phyloP scores from a whole-genome alignment of 495 filamentous ascomycete species.

The Penicillium goetzii region DNA sequence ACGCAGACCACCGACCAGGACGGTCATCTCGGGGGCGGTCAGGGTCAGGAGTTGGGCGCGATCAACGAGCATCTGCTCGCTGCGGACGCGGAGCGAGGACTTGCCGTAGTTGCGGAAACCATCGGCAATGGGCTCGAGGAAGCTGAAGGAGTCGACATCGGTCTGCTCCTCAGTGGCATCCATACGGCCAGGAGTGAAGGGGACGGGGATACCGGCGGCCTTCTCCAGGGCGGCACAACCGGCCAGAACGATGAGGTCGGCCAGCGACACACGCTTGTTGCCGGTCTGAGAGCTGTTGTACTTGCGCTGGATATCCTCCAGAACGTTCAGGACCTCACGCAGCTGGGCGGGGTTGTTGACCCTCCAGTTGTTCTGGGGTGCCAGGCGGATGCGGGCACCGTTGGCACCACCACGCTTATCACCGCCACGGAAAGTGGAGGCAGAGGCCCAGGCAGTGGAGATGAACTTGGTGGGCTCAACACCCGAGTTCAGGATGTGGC shows the following conservation, averaged over 20 bases:
- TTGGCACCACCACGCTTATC: conserved; percentile 81
- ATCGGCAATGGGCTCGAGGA: conserved; percentile 65
- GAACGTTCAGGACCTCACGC: conserved; percentile 55
- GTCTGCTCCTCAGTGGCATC: conserved; percentile 67
- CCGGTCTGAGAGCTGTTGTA: conserved; percentile 57
- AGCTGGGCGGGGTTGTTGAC: conserved; percentile 68
- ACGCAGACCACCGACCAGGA: conserved; percentile 68
- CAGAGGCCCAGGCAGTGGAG: conserved; percentile 67
- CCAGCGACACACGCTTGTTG: conserved; percentile 70
- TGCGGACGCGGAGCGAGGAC: conserved; percentile 57
- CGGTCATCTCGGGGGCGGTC: conserved; percentile 67
- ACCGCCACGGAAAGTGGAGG: conserved; percentile 71
- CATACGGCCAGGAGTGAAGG: conserved; percentile 51
- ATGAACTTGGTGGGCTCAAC: conserved; percentile 60
- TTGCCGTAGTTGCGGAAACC: conserved; percentile 77
- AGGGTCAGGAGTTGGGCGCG: conserved; percentile 68
- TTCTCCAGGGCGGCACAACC: conserved; percentile 52
- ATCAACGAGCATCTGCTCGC: conserved; percentile 71
- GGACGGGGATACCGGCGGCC: conserved; percentile 43
- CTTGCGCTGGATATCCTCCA: conserved; percentile 63
- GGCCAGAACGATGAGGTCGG: conserved; percentile 72
- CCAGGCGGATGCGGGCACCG: conserved; percentile 72
- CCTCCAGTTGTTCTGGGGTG: conserved; percentile 67
- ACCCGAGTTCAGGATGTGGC: conserved; percentile 61
- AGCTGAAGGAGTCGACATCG: conserved; percentile 61